Conservation (phyloP, 2,329 filamentous ascomycete genomes). For the Ophiostoma himal-ulmi region DNA sequence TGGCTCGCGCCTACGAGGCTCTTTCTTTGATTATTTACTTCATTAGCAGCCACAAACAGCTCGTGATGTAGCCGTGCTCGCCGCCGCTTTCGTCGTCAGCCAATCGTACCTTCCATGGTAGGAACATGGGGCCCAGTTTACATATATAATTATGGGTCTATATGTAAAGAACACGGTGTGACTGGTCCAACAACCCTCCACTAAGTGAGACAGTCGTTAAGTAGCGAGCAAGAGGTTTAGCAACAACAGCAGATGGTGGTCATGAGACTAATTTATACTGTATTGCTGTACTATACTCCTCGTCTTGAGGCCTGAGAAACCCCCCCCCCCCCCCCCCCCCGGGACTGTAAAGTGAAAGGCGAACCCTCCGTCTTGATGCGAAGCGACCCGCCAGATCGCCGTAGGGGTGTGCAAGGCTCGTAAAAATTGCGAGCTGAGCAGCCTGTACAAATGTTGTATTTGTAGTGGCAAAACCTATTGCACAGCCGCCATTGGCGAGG, state of each 20-base stretch:
- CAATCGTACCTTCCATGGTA: constrained; percentile 17
- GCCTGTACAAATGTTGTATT: not conserved
- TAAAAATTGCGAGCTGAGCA: not conserved
- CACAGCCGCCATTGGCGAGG: not conserved
- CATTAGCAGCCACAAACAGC: not conserved
- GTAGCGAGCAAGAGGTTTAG: not conserved
- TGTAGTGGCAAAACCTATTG: not conserved
- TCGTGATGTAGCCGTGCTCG: not conserved
- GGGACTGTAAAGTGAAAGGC: not conserved
- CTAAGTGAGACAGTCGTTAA: constrained; percentile 14
- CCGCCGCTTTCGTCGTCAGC: not conserved
- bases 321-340: too few species aligned
- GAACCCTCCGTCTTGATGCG: not conserved
- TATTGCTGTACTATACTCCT: not conserved
- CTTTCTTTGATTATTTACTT: not conserved
- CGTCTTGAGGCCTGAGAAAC: not conserved
- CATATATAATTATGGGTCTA: constrained; percentile 9
- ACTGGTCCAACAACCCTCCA: constrained; percentile 12
- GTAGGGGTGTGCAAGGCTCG: not conserved
- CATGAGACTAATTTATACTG: not conserved
- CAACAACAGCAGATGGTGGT: not conserved
- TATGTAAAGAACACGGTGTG: not conserved
- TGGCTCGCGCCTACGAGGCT: not conserved
- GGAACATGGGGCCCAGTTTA: constrained; percentile 15
- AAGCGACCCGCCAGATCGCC: not conserved